phyloP scores from a whole-genome alignment of 2,329 filamentous ascomycete genomes.

The Pseudopithomyces maydicus region DNA sequence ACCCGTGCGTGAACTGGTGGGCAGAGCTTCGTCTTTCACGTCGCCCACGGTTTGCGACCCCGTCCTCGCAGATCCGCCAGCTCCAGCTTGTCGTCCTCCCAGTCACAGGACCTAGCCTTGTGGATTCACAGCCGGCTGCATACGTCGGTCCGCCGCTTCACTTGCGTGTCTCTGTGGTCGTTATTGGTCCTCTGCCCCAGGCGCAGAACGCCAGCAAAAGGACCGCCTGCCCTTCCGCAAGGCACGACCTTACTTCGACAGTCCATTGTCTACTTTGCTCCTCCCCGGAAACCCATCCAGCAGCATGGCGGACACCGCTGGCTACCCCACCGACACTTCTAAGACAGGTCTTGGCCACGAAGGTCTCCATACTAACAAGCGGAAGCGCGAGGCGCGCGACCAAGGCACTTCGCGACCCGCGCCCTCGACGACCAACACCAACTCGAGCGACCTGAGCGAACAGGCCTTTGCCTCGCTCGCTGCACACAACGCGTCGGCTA shows the following conservation, averaged over 20 bases:
- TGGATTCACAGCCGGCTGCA: constrained; percentile 19
- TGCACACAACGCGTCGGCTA: constrained; percentile 45
- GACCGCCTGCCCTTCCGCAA: constrained; percentile 20
- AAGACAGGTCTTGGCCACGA: constrained; percentile 40
- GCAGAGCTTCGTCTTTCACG: constrained; percentile 25
- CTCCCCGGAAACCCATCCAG: constrained; percentile 4
- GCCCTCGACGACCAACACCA: constrained; percentile 38
- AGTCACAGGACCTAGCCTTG: constrained; percentile 16
- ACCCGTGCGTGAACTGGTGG: constrained; percentile 31
- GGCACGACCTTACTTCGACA: constrained; percentile 19
- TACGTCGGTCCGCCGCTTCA: constrained; percentile 23
- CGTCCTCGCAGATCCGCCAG: constrained; percentile 20
- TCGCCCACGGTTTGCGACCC: constrained; percentile 30
- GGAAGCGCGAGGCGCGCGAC: constrained; percentile 54
- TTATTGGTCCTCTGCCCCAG: constrained; percentile 20
- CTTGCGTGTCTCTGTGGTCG: constrained; percentile 19
- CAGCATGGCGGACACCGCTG: constrained; percentile 45
- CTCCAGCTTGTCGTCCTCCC: constrained; percentile 11
- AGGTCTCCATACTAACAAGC: constrained; percentile 46
- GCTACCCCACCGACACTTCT: constrained; percentile 41
- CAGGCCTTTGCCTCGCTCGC: constrained; percentile 45
- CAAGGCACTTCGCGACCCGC: constrained; percentile 46
- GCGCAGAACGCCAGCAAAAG: constrained; percentile 18
- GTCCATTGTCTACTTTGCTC: constrained; percentile 11
- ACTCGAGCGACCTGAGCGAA: constrained; percentile 39